Conservation (phyloP, 768 basidiomycete genomes). For the Agaricus blazei region DNA sequence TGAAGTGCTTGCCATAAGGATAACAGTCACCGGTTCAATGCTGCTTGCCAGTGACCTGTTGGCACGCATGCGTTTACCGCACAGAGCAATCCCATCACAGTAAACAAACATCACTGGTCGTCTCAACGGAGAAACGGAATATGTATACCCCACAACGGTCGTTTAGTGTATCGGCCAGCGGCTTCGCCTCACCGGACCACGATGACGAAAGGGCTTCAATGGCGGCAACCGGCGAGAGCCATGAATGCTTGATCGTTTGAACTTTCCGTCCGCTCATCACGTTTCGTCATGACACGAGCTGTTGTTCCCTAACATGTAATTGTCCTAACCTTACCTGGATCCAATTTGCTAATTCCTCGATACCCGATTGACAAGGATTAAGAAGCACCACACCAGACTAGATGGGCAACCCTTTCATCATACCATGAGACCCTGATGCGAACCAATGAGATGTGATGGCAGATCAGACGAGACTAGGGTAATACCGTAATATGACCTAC, state of each 20-base stretch:
- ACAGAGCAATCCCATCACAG: too few species aligned
- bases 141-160: background rate
- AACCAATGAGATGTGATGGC: background rate
- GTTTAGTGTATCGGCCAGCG: too few species aligned
- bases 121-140: background rate
- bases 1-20: background rate
- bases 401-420: background rate
- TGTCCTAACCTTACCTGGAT: conserved; percentile 4
- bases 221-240: too few species aligned
- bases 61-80: too few species aligned
- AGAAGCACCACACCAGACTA: background rate
- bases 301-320: background rate
- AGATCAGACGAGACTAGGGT: background rate
- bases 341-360: background rate
- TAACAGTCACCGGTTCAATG: background rate
- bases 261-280: too few species aligned
- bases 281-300: background rate
- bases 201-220: too few species aligned
- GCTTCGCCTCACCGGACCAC: background rate
- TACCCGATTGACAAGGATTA: background rate
- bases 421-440: background rate
- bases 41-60: background rate
- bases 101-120: background rate
- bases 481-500: background rate
- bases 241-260: too few species aligned